Evolutionary conservation across 2,329 filamentous ascomycete species (phyloP), one percentile per base, ranked within the genome.

Genomic region (Cytospora mali): DNA sequence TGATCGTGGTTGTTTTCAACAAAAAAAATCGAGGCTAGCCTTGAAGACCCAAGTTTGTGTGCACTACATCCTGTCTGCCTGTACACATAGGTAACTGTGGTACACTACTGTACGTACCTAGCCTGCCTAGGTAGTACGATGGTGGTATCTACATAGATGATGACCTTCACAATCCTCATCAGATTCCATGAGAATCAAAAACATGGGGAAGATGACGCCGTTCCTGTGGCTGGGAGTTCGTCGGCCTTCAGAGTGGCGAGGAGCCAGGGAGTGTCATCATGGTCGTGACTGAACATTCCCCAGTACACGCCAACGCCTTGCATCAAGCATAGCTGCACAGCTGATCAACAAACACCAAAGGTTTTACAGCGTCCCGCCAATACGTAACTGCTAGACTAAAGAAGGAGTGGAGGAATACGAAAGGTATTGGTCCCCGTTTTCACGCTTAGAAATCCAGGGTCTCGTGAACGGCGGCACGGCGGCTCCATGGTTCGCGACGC

Each of bases 391-490:
- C 33, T 25, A 48, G 51, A 14, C 28, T n/a, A 29, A 28, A 23
- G 33, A 29, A 29, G 23, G 3, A 49, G 58, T 54, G 51, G 50
- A 42, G 52, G 58, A 42, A 49, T 16, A n/a, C 13, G 49, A 42
- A 53, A 42, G 23, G 25, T 54, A 49, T 54, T 60, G 42, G 52
- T 50, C 27, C 28, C 57, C 57, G 42, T 51, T 60, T 25, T 54
- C n/a, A 54, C 57, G 49, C 50, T 48, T 33, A 35, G 25, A 51
- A 60, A 60, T 27, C 10, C 50, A 54, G 57, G 57, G 57, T 60
- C 57, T 60, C 58, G 35, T 60, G 27, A 54, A 54, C 58, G 35
- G 35, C 58, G 58, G 50, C 58, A 53, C n/a, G 58, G 53, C 50
- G 58, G 50, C 25, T 51, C 52, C 18, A 46, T 46, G 39, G 18